Base-by-base conservation (phyloP, 2,329 filamentous ascomycete species). In the Stachybotrys echinatus region DNA sequence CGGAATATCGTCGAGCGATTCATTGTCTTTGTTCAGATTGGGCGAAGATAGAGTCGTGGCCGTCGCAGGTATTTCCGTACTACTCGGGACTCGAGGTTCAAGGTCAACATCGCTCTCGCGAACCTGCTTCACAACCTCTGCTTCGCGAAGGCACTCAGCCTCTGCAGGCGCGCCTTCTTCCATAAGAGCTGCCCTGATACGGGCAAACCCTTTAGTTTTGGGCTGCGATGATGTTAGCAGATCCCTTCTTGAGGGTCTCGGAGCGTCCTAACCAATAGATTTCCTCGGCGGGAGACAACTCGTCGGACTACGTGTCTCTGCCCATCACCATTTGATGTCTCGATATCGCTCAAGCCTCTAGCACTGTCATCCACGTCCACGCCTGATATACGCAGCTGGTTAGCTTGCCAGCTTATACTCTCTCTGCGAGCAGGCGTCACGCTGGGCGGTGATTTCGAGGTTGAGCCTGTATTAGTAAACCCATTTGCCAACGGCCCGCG, bases 151-250 rank as follows among this genome's bases (percentile, higher is more conserved):
- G 50, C 90, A 84, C 67, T 99, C 94, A 40, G 87, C 87, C 60
- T 99, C 94, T 10, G 95, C 76, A 0, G 94, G 94, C 0, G 91
- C 84, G 17, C 83, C 81, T 71, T 99, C 94, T 70, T 99, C 94
- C 50, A 89, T 78, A 1, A 99, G 77, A 4, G 91, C 91, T 8
- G 92, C 94, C 53, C 89, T 84, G 57, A 99, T 96, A 12, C 94
- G 86, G 5, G 92, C 91, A 67, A 99, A 99, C 0, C 87, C 91
- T 71, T 96, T 95, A 1, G 92, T 94, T 75, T 97, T 99, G 12
- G 95, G 94, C 89, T 95, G 57, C 34, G 34, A 14, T 12, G 6
- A 40, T 46, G 55, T 74, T 55, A 74, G 65, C 6, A 39, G 17
- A 42, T 5, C 20, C 5, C 14, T 12, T 12, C 17, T 14, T 34